Base-by-base conservation (phyloP, 2,329 filamentous ascomycete species). In the Botrytis deweyae region DNA sequence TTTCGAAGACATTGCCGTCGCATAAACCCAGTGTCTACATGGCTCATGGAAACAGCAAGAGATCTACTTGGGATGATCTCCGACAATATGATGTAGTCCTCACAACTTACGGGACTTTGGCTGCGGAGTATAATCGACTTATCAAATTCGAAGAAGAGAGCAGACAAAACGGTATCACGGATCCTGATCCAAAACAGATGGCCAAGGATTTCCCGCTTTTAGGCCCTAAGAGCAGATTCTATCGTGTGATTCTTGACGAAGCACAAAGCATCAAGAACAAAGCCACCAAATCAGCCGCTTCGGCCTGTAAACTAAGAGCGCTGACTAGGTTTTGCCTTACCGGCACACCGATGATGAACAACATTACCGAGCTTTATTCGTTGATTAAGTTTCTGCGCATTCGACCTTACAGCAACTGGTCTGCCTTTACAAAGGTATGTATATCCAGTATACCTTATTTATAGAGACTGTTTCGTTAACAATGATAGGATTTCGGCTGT, bases 261-360 rank as follows among this genome's bases (percentile, higher is more conserved):
- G 91, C 92, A 2, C 93, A 95, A 79, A 91, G 87, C 79, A 93
- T 95, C 84, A 95, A 95, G 84, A 95, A 95, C 79, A 87, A 87
- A 73, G 85, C 84, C 59, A 91, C 92, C 0, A 87, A 89, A 75
- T 83, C 86, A 8, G 88, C 91, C 1, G 85, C 86, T 76, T 92
- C 89, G 7, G 88, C 88, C 44, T 88, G 85, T 77, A 81, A 83
- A 18, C 82, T 96, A 25, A 83, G 87, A 74, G 85, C 91, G 22
- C 85, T 84, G 52, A 88, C 92, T 79, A 87, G 93, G 66, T 90
- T 93, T 84, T 94, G 91, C 79, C 87, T 95, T 81, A 93, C 91
- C 4, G 93, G 93, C 40, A 96, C 93, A 0, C 93, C 93, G 0
- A 94, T 95, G 92, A 96, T 96, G 92, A 97, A 97, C 78, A 89